A percentile compares a stretch with the other conserved stretches of the same genome.
Evolutionary conservation across 148 eudicot genomes (phyloP).

Genomic region (Chenopodium formosanum): DNA sequence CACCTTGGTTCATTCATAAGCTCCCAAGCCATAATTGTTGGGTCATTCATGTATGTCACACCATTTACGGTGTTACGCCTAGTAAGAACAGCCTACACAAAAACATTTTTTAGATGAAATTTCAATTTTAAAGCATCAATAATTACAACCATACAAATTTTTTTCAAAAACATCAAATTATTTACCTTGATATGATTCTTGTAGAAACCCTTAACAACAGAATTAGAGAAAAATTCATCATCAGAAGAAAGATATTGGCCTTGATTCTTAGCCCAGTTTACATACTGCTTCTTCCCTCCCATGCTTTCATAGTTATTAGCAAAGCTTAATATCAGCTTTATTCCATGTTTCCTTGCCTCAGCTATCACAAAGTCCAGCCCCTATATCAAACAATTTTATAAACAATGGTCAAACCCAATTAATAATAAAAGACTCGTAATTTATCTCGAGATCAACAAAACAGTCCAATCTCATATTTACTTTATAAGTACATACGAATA

Average conservation of each 20-base stretch:
- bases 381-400: constrained; percentile 26
- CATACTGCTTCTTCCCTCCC: constrained; percentile 94
- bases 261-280: constrained; percentile 80
- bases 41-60: constrained; percentile 77
- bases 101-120: background rate
- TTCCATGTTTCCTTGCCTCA: constrained; percentile 84
- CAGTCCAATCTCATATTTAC: background rate
- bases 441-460: background rate
- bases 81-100: constrained; percentile 75
- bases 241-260: constrained; percentile 70
- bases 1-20: constrained; percentile 99
- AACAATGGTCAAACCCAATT: background rate
- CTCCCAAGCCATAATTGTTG: constrained; percentile 99
- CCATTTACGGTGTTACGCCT: constrained; percentile 72
- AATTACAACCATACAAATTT: no score
- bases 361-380: constrained; percentile 94
- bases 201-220: constrained; percentile 72
- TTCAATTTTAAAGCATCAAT: background rate
- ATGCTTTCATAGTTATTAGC: constrained; percentile 79
- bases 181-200: constrained; percentile 80
- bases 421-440: background rate
- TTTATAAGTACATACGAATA: background rate
- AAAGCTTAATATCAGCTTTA: constrained; percentile 73
- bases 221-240: constrained; percentile 78
- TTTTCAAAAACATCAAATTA: background rate